phyloP scores from a whole-genome alignment of 1,139 yeast species.

The Kodamaea anthophila region DNA sequence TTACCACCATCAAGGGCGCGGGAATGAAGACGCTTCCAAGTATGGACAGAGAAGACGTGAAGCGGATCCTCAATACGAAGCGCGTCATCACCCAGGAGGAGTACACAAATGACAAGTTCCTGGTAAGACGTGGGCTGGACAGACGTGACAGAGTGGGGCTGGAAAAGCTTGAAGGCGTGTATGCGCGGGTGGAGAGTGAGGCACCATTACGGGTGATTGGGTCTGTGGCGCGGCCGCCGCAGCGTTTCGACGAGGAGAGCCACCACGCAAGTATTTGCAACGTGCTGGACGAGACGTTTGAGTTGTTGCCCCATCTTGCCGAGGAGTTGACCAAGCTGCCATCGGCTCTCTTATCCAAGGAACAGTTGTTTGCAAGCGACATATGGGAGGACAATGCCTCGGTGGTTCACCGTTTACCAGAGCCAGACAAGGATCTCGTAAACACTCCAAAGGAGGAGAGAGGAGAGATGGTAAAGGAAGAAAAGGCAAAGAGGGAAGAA shows the following conservation, averaged over 20 bases:
- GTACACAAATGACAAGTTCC: conserved; percentile 32
- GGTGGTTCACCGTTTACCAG: conserved; percentile 19
- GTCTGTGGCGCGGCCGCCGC: conserved; percentile 15
- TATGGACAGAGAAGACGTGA: conserved; percentile 44
- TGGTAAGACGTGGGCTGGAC: too few relatives aligned
- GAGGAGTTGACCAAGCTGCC: conserved; percentile 32
- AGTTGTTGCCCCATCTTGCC: conserved; percentile 27
- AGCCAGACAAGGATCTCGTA: conserved; percentile 32
- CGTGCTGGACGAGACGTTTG: conserved; percentile 16
- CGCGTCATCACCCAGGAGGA: conserved; percentile 39
- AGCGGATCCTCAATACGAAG: conserved; percentile 35
- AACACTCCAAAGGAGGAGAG: conserved; percentile 13
- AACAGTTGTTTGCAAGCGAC: conserved; percentile 20
- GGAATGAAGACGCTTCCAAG: conserved; percentile 44
- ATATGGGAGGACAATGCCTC: conserved; percentile 11
- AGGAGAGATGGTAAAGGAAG: too few relatives aligned
- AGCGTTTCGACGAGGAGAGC: conserved; percentile 29
- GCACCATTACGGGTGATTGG: conserved; percentile 1
- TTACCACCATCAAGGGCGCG: conserved; percentile 34
- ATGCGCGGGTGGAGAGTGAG: conserved; percentile 1
- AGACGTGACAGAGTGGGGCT: not conserved
- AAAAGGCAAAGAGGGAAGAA: conserved; percentile 3
- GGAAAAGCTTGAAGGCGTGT: not conserved
- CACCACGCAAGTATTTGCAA: conserved; percentile 40
- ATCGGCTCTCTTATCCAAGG: conserved; percentile 27